These are phyloP conservation scores for Phytophthora syringae DNA, from an alignment of 352 stramenopile genomes.

Conservation along the genomic window DNA sequence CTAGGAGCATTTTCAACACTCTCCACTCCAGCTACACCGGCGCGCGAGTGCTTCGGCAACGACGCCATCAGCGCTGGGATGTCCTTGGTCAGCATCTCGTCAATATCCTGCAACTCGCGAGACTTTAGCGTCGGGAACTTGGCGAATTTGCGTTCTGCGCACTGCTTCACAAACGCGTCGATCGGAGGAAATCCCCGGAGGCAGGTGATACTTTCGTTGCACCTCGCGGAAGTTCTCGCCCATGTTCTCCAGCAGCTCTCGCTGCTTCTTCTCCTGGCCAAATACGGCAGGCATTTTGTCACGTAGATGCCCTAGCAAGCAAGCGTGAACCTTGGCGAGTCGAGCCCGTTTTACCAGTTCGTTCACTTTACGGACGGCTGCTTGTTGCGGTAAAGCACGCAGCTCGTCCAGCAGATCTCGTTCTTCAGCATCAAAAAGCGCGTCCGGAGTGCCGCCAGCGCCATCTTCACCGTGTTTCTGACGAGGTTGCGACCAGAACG, in stretches of 20 bases:
- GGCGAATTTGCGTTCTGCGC: slow-evolving; percentile 88
- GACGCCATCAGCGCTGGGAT: slow-evolving; percentile 94
- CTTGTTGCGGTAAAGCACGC: slow-evolving; percentile 94
- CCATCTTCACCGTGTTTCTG: slow-evolving; percentile 86
- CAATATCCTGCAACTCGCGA: slow-evolving; percentile 96
- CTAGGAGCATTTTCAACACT: slow-evolving; percentile 7
- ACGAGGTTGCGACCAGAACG: slow-evolving; percentile 95
- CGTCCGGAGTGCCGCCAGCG: slow-evolving; percentile 44
- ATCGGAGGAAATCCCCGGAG: slow-evolving; percentile 93
- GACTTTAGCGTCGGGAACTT: slow-evolving; percentile 94
- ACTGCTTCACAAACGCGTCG: slow-evolving; percentile 87
- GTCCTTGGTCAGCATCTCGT: slow-evolving; percentile 97
- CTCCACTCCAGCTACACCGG: slow-evolving; percentile 17
- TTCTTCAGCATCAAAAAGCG: slow-evolving; percentile 97
- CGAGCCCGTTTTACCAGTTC: slow-evolving; percentile 96
- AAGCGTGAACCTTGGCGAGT: slow-evolving; percentile 97
- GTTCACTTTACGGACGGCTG: slow-evolving; percentile 94
- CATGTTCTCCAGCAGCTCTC: slow-evolving; percentile 95
- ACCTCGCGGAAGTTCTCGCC: slow-evolving; percentile 96
- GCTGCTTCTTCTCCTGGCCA: slow-evolving; percentile 97
- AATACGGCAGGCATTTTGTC: slow-evolving; percentile 97
- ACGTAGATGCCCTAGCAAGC: slow-evolving; percentile 97
- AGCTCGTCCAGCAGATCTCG: slow-evolving; percentile 98
- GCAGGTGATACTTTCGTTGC: slow-evolving; percentile 97
- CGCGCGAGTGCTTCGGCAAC: slow-evolving; percentile 59